Percentiles rank a stretch among this genome's conserved stretches.
Evolutionary conservation across 208 protist species (phyloP).

Genomic region (Vickermania ingenoplastis): DNA sequence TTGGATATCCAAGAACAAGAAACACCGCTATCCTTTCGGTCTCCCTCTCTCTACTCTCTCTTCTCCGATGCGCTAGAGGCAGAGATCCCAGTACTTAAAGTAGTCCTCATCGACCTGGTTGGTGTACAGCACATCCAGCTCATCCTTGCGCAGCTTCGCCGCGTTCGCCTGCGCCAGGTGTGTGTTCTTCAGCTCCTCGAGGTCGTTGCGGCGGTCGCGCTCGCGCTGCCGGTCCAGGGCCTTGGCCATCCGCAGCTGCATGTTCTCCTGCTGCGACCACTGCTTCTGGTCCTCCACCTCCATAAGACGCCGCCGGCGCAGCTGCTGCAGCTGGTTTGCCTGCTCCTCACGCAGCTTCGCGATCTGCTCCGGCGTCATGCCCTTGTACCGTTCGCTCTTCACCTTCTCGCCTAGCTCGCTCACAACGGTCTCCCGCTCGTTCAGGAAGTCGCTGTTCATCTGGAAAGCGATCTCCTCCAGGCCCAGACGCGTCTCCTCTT

Average conservation of each 20-base stretch:
- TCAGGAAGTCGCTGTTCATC: conserved; percentile 84
- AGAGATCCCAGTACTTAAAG: conserved; percentile 85
- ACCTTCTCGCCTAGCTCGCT: conserved; percentile 59
- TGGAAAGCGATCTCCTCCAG: conserved; percentile 87
- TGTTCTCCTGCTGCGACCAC: conserved; percentile 81
- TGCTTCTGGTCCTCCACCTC: conserved; percentile 85
- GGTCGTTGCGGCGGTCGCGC: conserved; percentile 67
- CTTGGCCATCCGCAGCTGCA: no score
- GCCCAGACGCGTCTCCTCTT: conserved; percentile 69
- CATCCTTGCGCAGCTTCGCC: conserved; percentile 28
- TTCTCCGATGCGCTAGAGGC: no score
- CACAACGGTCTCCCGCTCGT: conserved; percentile 75
- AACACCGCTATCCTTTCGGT: no score
- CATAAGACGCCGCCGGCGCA: no score
- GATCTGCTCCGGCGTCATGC: conserved; percentile 48
- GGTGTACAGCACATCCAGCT: conserved; percentile 74
- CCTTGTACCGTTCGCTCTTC: conserved; percentile 77
- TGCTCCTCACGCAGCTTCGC: conserved; percentile 48
- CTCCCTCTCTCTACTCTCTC: no score
- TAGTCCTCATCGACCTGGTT: conserved; percentile 88
- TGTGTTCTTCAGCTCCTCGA: conserved; percentile 40
- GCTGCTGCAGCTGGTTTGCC: conserved; percentile 63
- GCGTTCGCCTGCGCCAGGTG: conserved; percentile 57
- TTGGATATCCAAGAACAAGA: no score
- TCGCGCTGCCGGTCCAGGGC: conserved; percentile 79